Evolutionary conservation across 495 filamentous ascomycete species (phyloP).

Genomic region (Penicillium angulare): DNA sequence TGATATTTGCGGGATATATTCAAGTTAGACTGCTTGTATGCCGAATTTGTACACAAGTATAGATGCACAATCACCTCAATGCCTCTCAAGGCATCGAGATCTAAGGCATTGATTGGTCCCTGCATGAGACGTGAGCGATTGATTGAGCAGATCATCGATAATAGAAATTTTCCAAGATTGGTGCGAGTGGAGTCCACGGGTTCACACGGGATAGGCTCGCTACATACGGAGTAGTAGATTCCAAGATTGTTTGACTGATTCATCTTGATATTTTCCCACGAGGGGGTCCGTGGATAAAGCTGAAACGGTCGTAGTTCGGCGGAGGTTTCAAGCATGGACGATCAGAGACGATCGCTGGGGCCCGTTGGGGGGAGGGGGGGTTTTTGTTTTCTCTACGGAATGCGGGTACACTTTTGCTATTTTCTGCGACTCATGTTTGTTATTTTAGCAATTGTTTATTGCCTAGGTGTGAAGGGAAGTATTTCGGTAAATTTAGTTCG

Average conservation of each 20-base stretch:
- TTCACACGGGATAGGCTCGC: no score
- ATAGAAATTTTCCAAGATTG: no score
- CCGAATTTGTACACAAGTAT: no score
- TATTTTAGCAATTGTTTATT: not conserved
- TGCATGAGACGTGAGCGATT: not conserved
- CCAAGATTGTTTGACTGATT: no score
- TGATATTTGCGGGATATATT: not conserved
- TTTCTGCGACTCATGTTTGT: not conserved
- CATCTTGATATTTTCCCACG: no score
- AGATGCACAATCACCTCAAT: not conserved
- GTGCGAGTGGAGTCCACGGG: no score
- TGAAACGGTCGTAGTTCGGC: conserved; percentile 24
- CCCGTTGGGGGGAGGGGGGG: no score
- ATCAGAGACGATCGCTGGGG: conserved; percentile 18
- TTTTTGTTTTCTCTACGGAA: no score
- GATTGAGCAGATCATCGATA: no score
- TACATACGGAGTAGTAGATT: no score
- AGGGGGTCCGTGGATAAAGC: not conserved
- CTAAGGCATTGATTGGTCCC: not conserved
- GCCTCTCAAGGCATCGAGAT: not conserved
- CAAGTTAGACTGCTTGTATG: no score
- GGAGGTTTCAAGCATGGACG: conserved; percentile 19
- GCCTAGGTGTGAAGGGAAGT: no score
- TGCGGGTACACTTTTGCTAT: not conserved
- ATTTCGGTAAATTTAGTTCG: conserved; percentile 11